Percentiles rank a stretch among this genome's conserved stretches.
Conservation (phyloP, 2,329 filamentous ascomycete species). For the Talaromyces sp. region DNA sequence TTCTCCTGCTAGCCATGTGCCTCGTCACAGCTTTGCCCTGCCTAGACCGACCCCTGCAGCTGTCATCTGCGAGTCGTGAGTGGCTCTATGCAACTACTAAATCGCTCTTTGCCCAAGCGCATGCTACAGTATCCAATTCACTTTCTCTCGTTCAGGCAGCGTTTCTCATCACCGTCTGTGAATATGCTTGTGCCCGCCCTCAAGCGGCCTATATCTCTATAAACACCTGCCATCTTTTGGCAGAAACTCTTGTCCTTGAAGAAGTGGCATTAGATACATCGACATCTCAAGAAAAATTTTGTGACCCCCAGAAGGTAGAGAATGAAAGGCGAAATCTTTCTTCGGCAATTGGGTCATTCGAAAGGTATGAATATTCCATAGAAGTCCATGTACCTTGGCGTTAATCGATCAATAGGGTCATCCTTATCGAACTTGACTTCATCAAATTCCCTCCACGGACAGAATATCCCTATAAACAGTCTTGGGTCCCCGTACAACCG, state of each 20-base stretch:
- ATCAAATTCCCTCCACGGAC: neutral
- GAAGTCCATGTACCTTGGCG: neutral
- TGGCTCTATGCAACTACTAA: slow-evolving; percentile 6
- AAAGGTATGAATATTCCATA: neutral
- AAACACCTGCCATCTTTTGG: neutral
- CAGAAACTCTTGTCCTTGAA: neutral
- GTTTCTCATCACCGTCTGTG: slow-evolving; percentile 4
- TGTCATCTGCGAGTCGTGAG: slow-evolving; percentile 1
- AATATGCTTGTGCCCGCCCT: slow-evolving; percentile 5
- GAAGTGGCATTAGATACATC: neutral
- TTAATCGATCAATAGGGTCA: neutral
- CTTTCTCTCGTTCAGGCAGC: slow-evolving; percentile 4
- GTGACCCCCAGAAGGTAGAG: neutral
- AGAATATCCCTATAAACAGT: neutral
- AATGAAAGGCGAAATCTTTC: slow-evolving; percentile 3
- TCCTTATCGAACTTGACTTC: slow-evolving; percentile 4
- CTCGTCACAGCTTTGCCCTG: slow-evolving; percentile 1
- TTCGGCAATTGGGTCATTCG: slow-evolving; percentile 3
- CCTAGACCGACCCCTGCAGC: neutral
- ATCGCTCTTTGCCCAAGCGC: slow-evolving; percentile 7
- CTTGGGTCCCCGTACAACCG: neutral
- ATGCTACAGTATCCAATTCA: slow-evolving; percentile 1
- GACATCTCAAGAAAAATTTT: neutral
- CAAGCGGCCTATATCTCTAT: slow-evolving; percentile 6
- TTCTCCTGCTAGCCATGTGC: slow-evolving; percentile 5